A percentile compares a stretch with the other conserved stretches of the same genome.
Evolutionary conservation across 495 filamentous ascomycete genomes (phyloP).

Genomic region (Cladorrhinum samala): DNA sequence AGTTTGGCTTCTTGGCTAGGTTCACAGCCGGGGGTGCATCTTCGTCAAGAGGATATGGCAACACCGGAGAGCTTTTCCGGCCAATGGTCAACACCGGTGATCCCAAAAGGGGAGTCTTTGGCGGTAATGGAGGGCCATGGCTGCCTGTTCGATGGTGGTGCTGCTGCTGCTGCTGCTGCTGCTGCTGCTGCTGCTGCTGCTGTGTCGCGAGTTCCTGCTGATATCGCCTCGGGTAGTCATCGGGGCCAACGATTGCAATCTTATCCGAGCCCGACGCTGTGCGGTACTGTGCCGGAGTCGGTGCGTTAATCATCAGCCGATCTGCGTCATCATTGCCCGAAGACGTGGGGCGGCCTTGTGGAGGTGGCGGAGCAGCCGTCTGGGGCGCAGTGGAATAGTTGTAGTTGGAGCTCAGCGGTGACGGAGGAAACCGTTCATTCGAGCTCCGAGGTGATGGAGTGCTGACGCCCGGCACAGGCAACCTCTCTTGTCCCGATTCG

Average conservation of each 20-base stretch:
- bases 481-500: slow-evolving; percentile 39
- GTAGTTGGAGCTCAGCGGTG: slow-evolving; percentile 26
- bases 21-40: slow-evolving; percentile 80
- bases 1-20: slow-evolving; percentile 78
- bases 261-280: slow-evolving; percentile 49
- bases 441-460: slow-evolving; percentile 41
- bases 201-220: slow-evolving; percentile 16
- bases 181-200: slow-evolving; percentile 42
- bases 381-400: slow-evolving; percentile 31
- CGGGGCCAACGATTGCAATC: slow-evolving; percentile 52
- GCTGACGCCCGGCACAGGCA: slow-evolving; percentile 29
- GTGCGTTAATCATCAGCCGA: slow-evolving; percentile 42
- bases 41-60: slow-evolving; percentile 73
- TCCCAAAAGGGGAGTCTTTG: slow-evolving; percentile 72
- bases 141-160: too few relatives aligned
- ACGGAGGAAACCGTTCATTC: slow-evolving; percentile 33
- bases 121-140: slow-evolving; percentile 77
- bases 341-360: slow-evolving; percentile 17
- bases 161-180: slow-evolving; percentile 30
- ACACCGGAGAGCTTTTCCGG: slow-evolving; percentile 15
- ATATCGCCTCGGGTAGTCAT: slow-evolving; percentile 51
- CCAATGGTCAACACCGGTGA: slow-evolving; percentile 8
- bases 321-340: slow-evolving; percentile 35
- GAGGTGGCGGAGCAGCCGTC: slow-evolving; percentile 27
- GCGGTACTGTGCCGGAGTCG: slow-evolving; percentile 48